Conservation (phyloP, 805 yeast species). For the Wickerhamiella musiphila region DNA sequence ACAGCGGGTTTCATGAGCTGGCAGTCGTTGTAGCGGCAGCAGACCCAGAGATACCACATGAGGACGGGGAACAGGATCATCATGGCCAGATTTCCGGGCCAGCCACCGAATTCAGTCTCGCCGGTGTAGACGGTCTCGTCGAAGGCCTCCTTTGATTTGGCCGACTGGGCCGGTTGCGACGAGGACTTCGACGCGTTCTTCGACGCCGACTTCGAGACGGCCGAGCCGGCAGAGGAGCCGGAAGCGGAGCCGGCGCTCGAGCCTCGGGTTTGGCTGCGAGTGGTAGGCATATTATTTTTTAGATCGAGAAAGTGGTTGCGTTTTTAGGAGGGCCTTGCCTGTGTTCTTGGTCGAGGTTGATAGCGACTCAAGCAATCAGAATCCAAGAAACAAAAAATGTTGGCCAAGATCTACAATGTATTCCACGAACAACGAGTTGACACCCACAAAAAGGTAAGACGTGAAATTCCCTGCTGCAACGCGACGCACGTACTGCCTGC, state of each 20-base stretch:
- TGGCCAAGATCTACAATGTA: no score
- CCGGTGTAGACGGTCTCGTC: slow-evolving; percentile 16
- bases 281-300: slow-evolving; percentile 8
- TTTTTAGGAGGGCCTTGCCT: no score
- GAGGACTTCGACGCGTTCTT: neutral
- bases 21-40: slow-evolving; percentile 67
- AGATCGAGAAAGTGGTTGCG: no score
- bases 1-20: slow-evolving; percentile 47
- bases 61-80: slow-evolving; percentile 78
- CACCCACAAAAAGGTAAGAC: no score
- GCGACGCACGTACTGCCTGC: no score
- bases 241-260: neutral
- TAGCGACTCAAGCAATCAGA: no score
- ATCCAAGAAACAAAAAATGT: no score
- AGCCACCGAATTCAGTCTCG: slow-evolving; percentile 71
- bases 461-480: no score
- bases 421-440: no score
- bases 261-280: slow-evolving; percentile 11
- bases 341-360: no score
- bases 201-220: neutral
- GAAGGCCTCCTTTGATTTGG: neutral
- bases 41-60: slow-evolving; percentile 95
- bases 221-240: neutral
- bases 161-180: neutral
- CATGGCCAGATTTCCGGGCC: slow-evolving; percentile 79